Percentiles rank a stretch among this genome's conserved stretches.
These are phyloP conservation scores for Sinapis alba DNA, from an alignment of 441 rosid species.

Conservation along the genomic window DNA sequence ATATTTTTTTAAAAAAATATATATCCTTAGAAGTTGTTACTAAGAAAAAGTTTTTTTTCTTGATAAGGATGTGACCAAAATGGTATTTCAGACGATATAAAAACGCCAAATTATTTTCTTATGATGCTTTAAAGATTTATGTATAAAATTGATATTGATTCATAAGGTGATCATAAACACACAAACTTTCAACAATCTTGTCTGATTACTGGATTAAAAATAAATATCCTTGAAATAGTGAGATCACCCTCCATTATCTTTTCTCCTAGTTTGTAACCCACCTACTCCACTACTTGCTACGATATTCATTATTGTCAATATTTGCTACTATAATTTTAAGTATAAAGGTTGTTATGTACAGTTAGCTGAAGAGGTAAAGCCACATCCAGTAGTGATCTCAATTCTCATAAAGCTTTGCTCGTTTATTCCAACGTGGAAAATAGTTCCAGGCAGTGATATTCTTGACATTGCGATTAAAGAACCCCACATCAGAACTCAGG, in stretches of 20 bases:
- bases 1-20: background rate
- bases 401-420: slow-evolving; percentile 52
- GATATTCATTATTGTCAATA: background rate
- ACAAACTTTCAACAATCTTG: background rate
- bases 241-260: background rate
- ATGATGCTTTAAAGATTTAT: background rate
- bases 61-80: background rate
- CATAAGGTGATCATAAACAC: background rate
- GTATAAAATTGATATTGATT: background rate
- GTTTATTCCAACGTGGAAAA: slow-evolving; percentile 82
- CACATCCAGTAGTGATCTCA: slow-evolving; percentile 51
- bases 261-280: background rate
- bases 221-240: background rate
- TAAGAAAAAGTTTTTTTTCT: background rate
- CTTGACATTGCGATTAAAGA: slow-evolving; percentile 67
- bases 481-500: slow-evolving; percentile 70
- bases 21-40: background rate
- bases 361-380: slow-evolving; percentile 79
- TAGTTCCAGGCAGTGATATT: slow-evolving; percentile 67
- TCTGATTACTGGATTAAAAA: background rate
- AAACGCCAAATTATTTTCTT: background rate
- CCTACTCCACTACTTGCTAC: background rate
- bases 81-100: background rate
- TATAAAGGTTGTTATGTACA: slow-evolving; percentile 28
- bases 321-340: background rate